phyloP scores from a whole-genome alignment of 75 land plant genomes.

The Azolla pinnata region DNA sequence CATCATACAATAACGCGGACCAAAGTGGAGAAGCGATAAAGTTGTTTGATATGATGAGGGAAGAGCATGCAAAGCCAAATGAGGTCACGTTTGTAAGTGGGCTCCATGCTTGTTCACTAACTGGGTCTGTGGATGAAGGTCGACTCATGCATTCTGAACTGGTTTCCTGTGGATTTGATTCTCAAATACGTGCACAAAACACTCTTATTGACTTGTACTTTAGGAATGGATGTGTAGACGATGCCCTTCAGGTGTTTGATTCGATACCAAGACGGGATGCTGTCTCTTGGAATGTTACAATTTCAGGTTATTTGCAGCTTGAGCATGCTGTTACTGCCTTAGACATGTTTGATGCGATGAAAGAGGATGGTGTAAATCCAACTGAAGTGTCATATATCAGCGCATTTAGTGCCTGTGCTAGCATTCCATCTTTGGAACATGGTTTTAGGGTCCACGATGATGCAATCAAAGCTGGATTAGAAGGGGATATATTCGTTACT shows the following conservation, averaged over 20 bases:
- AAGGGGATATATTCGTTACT: constrained; percentile 10
- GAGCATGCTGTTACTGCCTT: constrained; percentile 18
- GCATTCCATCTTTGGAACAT: background rate
- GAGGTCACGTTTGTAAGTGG: constrained; percentile 62
- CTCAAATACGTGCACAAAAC: background rate
- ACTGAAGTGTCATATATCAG: constrained; percentile 15
- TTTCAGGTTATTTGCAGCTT: constrained; percentile 18
- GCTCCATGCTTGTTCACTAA: constrained; percentile 51
- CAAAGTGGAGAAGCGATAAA: constrained; percentile 29
- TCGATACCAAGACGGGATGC: constrained; percentile 13
- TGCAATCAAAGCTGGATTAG: constrained; percentile 24
- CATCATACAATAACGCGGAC: constrained; percentile 58
- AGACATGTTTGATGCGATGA: constrained; percentile 13
- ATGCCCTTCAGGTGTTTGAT: constrained; percentile 24
- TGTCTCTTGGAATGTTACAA: constrained; percentile 42
- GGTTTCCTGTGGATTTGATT: background rate
- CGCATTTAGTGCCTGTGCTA: constrained; percentile 19
- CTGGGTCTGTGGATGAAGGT: constrained; percentile 41
- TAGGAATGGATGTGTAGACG: constrained; percentile 41
- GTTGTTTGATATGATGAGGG: constrained; percentile 41
- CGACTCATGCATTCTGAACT: background rate
- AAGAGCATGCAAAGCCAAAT: constrained; percentile 26
- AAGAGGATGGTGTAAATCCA: constrained; percentile 6
- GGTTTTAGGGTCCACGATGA: constrained; percentile 21
- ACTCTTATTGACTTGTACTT: constrained; percentile 38